A percentile compares a stretch with the other conserved stretches of the same genome.
These are phyloP conservation scores for Pyrenochaeta sp. DNA, from an alignment of 2,329 filamentous ascomycete species.

Conservation along the genomic window DNA sequence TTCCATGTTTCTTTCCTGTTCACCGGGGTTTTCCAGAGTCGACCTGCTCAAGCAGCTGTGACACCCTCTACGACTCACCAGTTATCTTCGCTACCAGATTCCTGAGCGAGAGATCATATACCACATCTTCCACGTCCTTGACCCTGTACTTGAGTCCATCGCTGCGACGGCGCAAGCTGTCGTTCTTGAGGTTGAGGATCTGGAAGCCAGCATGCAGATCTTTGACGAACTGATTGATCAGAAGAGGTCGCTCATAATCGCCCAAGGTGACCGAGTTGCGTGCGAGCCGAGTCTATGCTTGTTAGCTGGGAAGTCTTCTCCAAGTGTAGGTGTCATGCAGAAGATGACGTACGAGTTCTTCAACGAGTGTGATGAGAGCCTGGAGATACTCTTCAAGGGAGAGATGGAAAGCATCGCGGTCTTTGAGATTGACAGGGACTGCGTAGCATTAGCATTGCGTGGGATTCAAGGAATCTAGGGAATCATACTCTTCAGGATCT, in stretches of 20 bases:
- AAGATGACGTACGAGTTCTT: conserved; percentile 84
- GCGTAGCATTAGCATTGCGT: conserved; percentile 11
- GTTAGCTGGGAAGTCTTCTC: conserved; percentile 7
- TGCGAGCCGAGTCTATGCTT: conserved; percentile 74
- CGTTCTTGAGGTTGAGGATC: conserved; percentile 96
- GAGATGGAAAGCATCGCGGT: conserved; percentile 88
- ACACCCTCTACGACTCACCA: conserved; percentile 8
- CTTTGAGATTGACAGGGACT: conserved; percentile 93
- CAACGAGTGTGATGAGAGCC: conserved; percentile 83
- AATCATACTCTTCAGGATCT: conserved; percentile 72
- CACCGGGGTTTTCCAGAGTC: not conserved
- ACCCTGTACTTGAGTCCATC: conserved; percentile 97
- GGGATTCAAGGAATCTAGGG: conserved; percentile 2
- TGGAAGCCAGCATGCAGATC: conserved; percentile 96
- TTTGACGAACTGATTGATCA: conserved; percentile 92
- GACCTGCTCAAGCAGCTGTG: not conserved
- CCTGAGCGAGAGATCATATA: conserved; percentile 90
- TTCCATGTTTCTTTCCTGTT: not conserved
- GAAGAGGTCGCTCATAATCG: conserved; percentile 83
- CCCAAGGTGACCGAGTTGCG: conserved; percentile 94
- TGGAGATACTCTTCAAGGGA: conserved; percentile 97
- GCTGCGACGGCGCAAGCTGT: conserved; percentile 82
- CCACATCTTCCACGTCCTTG: conserved; percentile 97
- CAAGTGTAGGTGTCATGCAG: no score
- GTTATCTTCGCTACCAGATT: conserved; percentile 68